Evolutionary conservation across 345 rosid genomes (phyloP).

Genomic region (Pistacia vera): DNA sequence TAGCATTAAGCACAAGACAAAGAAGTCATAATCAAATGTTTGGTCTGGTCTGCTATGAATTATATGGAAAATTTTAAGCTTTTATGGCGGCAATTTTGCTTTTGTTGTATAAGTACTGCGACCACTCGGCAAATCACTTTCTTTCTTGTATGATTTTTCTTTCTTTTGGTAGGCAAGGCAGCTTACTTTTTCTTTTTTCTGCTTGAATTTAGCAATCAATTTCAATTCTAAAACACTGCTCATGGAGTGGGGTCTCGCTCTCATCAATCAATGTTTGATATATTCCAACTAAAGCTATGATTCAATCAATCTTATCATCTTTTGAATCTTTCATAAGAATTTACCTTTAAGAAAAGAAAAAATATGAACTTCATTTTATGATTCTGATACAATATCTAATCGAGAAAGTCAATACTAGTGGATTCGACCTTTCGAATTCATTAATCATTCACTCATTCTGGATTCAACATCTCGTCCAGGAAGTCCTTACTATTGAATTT

Average conservation of each 20-base stretch:
- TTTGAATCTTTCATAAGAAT: not conserved
- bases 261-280: not conserved
- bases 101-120: not conserved
- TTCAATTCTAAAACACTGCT: not conserved
- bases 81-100: constrained; percentile 1
- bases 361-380: too few relatives aligned
- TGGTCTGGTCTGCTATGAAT: not conserved
- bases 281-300: not conserved
- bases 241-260: not conserved
- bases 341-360: too few relatives aligned
- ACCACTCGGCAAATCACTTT: constrained; percentile 2
- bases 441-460: too few relatives aligned
- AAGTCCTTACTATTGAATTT: not conserved
- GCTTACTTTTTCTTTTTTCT: not conserved
- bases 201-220: constrained; percentile 17
- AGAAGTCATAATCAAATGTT: too few relatives aligned
- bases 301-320: not conserved
- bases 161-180: not conserved
- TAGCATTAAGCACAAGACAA: too few relatives aligned
- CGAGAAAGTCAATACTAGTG: too few relatives aligned
- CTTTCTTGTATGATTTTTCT: not conserved
- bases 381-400: too few relatives aligned
- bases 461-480: too few relatives aligned
- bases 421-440: too few relatives aligned
- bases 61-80: not conserved